These are phyloP conservation scores for Aspergillus thermomutatus DNA, from an alignment of 2,329 filamentous ascomycete genomes.

Conservation along the genomic window DNA sequence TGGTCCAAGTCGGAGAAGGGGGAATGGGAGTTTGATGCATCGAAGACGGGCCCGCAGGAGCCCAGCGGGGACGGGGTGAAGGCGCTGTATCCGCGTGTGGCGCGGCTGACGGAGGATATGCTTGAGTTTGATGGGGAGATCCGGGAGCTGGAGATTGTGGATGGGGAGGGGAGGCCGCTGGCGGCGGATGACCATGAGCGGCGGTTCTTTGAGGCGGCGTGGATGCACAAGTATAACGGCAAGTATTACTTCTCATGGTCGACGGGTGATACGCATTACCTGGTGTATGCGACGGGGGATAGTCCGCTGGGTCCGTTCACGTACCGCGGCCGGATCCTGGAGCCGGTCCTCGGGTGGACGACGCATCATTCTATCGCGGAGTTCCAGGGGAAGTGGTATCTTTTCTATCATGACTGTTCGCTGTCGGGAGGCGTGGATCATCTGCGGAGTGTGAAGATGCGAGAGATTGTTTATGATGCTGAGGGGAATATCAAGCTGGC, in stretches of 20 bases:
- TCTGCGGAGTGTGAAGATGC: constrained; percentile 68
- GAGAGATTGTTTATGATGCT: constrained; percentile 69
- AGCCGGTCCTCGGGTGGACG: constrained; percentile 77
- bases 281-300: constrained; percentile 65
- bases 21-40: constrained; percentile 53
- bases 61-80: constrained; percentile 52
- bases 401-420: constrained; percentile 74
- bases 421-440: constrained; percentile 67
- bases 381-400: constrained; percentile 67
- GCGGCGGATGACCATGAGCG: constrained; percentile 66
- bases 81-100: constrained; percentile 66
- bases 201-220: constrained; percentile 77
- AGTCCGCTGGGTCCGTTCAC: constrained; percentile 69
- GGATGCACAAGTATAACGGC: constrained; percentile 70
- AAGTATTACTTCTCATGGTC: constrained; percentile 76
- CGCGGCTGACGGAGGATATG: constrained; percentile 64
- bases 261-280: constrained; percentile 72
- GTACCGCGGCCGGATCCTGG: constrained; percentile 67
- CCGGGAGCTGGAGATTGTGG: constrained; percentile 62
- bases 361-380: constrained; percentile 78
- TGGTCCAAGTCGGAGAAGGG: constrained; percentile 56
- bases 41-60: constrained; percentile 57
- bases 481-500: constrained; percentile 57
- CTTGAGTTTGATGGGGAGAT: constrained; percentile 55
- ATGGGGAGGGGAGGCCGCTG: constrained; percentile 59